A percentile compares a stretch with the other conserved stretches of the same genome.
These are phyloP conservation scores for Phylloboletellus chloephorus DNA, from an alignment of 1,284 basidiomycete genomes.

Conservation along the genomic window DNA sequence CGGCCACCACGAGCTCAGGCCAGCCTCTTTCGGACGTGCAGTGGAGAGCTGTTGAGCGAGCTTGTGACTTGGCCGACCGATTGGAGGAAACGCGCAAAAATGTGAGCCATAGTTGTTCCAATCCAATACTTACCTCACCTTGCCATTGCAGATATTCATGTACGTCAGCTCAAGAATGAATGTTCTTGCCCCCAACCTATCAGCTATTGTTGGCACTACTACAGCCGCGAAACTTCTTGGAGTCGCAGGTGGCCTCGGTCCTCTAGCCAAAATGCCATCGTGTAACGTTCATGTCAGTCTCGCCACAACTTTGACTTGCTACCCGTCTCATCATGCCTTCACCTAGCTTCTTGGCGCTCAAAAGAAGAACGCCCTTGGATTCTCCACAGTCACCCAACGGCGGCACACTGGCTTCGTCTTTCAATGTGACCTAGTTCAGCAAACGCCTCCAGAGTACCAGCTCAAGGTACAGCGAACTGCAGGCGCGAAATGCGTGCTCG, in stretches of 20 bases:
- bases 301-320: not conserved
- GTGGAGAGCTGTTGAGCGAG: conserved; percentile 80
- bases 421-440: conserved; percentile 84
- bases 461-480: conserved; percentile 91
- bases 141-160: conserved; percentile 73
- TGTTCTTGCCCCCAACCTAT: conserved; percentile 95
- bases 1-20: conserved; percentile 88
- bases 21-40: conserved; percentile 62
- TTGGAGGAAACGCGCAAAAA: conserved; percentile 86
- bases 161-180: conserved; percentile 99
- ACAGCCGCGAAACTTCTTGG: conserved; percentile 98
- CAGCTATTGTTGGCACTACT: conserved; percentile 94
- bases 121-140: conserved; percentile 7
- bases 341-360: conserved; percentile 86
- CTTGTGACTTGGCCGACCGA: conserved; percentile 83
- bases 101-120: conserved; percentile 38
- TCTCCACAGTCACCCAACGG: conserved; percentile 74
- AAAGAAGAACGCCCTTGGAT: conserved; percentile 83
- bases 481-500: conserved; percentile 86
- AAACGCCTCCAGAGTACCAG: conserved; percentile 87
- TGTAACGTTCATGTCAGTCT: conserved; percentile 88
- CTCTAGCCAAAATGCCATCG: conserved; percentile 90
- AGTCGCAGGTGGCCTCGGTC: conserved; percentile 89
- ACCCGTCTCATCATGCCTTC: conserved; percentile 4
- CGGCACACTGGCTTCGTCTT: conserved; percentile 97